A percentile compares a stretch with the other conserved stretches of the same genome.
These are phyloP conservation scores for Angomonas deanei DNA, from an alignment of 208 protist species.

Conservation along the genomic window DNA sequence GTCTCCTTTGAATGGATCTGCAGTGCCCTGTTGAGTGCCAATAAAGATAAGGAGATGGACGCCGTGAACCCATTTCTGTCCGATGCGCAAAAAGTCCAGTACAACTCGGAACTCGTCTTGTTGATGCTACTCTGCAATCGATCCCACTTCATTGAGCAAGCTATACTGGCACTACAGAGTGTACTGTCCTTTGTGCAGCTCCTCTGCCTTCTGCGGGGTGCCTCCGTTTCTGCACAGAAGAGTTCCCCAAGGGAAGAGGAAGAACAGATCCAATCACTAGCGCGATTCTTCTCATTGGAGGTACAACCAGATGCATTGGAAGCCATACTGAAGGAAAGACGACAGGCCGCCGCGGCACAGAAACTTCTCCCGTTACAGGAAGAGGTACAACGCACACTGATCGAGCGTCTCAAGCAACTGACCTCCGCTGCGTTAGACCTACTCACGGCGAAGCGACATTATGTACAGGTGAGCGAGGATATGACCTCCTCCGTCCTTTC, in stretches of 20 bases:
- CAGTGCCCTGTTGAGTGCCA: constrained; percentile 44
- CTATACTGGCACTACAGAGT: constrained; percentile 30
- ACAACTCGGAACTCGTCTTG: constrained; percentile 29
- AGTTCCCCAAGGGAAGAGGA: not conserved
- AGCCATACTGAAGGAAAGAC: constrained; percentile 13
- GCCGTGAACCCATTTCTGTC: constrained; percentile 61
- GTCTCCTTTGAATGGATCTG: constrained; percentile 60
- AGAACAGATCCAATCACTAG: constrained; percentile 20
- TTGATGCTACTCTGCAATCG: constrained; percentile 69
- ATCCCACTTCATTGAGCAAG: constrained; percentile 51
- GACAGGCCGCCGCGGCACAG: too few species aligned
- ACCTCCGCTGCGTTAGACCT: constrained; percentile 37
- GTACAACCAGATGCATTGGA: constrained; percentile 22
- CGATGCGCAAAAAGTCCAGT: constrained; percentile 10
- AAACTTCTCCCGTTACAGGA: constrained; percentile 8
- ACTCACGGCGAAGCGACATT: constrained; percentile 55
- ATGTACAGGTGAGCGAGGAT: constrained; percentile 16
- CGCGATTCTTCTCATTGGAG: constrained; percentile 48
- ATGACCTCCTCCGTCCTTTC: not conserved
- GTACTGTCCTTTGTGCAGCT: constrained; percentile 48
- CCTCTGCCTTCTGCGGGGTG: constrained; percentile 35
- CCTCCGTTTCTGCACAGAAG: not conserved
- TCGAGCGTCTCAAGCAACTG: constrained; percentile 40
- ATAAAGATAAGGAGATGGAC: constrained; percentile 39
- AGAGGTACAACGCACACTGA: constrained; percentile 19